phyloP scores from a whole-genome alignment of 805 yeast species.

The Saccharomycopsis amapae region DNA sequence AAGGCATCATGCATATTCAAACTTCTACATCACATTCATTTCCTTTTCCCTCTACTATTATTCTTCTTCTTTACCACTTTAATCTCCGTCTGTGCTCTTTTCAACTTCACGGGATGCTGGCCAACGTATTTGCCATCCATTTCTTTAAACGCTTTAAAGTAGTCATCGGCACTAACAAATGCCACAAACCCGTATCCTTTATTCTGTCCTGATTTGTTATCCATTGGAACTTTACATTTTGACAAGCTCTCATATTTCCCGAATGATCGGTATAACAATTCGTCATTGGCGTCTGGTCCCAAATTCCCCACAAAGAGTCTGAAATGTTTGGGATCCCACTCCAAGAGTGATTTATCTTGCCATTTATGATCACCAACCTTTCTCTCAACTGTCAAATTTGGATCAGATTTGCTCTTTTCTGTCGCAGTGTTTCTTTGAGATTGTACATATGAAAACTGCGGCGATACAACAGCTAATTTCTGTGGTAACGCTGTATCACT shows the following conservation, averaged over 20 bases:
- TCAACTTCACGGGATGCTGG: conserved; percentile 60
- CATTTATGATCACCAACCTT: conserved; percentile 41
- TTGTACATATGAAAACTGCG: neutral
- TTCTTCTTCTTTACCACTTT: conserved; percentile 14
- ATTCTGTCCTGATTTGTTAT: conserved; percentile 29
- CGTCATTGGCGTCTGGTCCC: conserved; percentile 60
- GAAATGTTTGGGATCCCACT: conserved; percentile 68
- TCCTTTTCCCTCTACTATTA: neutral
- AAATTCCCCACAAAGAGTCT: conserved; percentile 70
- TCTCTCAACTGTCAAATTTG: conserved; percentile 34
- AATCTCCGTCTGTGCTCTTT: conserved; percentile 39
- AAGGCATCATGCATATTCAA: too few species aligned
- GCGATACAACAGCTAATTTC: neutral
- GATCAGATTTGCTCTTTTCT: neutral
- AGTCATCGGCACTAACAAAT: conserved; percentile 58
- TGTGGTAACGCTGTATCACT: conserved; percentile 17
- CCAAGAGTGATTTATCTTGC: conserved; percentile 41
- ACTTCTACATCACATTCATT: too few species aligned
- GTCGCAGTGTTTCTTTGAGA: neutral
- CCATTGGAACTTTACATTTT: conserved; percentile 55
- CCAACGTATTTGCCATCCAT: conserved; percentile 76
- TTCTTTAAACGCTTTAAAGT: conserved; percentile 62
- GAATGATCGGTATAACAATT: conserved; percentile 48
- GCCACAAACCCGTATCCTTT: conserved; percentile 75
- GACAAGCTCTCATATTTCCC: conserved; percentile 43